Base-by-base conservation (phyloP, 2,329 filamentous ascomycete species). In the Lachnellula suecica region DNA sequence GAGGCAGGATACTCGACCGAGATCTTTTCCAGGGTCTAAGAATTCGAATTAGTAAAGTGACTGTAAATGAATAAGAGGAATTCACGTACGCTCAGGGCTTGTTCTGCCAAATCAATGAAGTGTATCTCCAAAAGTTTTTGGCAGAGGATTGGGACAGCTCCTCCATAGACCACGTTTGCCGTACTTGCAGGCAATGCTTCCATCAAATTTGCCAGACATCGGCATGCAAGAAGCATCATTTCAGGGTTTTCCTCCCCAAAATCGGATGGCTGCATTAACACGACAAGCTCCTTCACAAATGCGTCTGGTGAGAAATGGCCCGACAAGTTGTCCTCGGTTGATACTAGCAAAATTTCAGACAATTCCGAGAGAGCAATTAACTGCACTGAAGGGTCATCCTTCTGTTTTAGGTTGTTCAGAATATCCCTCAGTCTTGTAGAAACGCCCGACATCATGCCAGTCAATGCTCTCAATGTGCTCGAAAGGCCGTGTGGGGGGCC, bases 201-300 rank as follows among this genome's bases (percentile, higher is more conserved):
- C 94, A 99, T 99, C 50, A 99, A 72, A 68, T 99, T 97, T 54
- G 94, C 94, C 63, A 99, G 81, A 70, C 91, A 97, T 54, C 95
- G 88, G 68, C 94, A 99, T 19, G 94, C 93, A 54, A 97, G 79
- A 11, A 99, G 84, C 93, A 97, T 97, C 56, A 97, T 90, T 70
- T 99, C 94, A 0, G 92, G 89, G 62, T 96, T 97, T 68, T 95
- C 91, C 63, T 96, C 91, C 1, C 76, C 79, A 58, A 89, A 84
- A 52, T 95, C 91, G 66, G 89, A 90, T 2, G 90, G 88, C 63
- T 95, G 88, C 94, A 99, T 97, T 62, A 99, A 74, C 11, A 79
- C 73, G 44, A 99, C 91, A 47, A 99, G 78, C 72, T 99, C 94
- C 72, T 96, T 97, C 51, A 99, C 91, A 66, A 94, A 97, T 8